Base-by-base conservation (phyloP, 202 grass and related monocot species). In the Musa balbisiana region DNA sequence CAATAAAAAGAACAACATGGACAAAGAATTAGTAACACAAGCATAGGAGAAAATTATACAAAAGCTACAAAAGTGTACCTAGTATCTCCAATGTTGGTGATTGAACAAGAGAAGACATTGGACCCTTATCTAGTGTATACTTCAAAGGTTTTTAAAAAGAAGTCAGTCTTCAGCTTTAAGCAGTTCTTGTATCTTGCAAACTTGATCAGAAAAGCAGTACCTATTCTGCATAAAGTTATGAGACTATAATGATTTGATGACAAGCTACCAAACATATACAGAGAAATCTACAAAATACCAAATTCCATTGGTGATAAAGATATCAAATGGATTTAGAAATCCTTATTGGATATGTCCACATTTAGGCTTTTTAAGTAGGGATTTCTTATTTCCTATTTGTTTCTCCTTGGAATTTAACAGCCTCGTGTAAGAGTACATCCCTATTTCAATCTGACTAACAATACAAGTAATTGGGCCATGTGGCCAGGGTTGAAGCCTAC, bases 81-180 rank as follows among this genome's bases (percentile, higher is more conserved):
- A 74, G 24, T 52, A 74, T 74, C 24, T 74, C 72, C 52, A 74
- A 27, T 2, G 13, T 19, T 1, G 52, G 72, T 27, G 72, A 74
- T 74, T 56, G 72, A 74, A 17, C 53, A 55, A 17, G 21, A 74
- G 72, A 6, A 56, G 72, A 56, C 72, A 74, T 74, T n/a, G 16
- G 20, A 70, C 15, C 20, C 71, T 26, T 10, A 19, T 43, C 10
- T 74, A 56, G 23, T 53, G 55, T 74, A 27, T 33, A 55, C 53
- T 55, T 56, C 24, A 14, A 43, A 52, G 11, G 52, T 1, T 22
- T 1, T 16, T 17, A 71, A 5, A 71, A 71, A 11, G 13, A 69
- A 6, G 11, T 29, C 25, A 55, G 16, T 15, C 52, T 54, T 6
- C 71, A 73, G 21, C 23, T 54, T 54, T 11, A 24, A 73, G 70